A percentile compares a stretch with the other conserved stretches of the same genome.
phyloP scores from a whole-genome alignment of 2,329 filamentous ascomycete genomes.

The Dothistroma pini region DNA sequence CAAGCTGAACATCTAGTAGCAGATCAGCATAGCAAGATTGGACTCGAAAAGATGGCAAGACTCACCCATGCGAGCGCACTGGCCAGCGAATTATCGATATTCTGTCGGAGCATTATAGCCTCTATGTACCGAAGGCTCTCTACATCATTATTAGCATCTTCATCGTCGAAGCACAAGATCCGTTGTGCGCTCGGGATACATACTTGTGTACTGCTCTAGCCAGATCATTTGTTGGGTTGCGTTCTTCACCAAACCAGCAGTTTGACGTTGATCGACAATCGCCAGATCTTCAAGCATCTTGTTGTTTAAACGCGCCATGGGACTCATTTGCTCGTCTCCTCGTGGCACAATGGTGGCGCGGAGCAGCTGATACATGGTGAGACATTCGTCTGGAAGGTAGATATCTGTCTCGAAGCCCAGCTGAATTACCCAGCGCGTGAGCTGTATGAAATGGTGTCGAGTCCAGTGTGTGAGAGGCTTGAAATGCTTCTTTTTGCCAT shows the following conservation, averaged over 20 bases:
- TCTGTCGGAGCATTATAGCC: background rate
- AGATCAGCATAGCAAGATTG: constrained; percentile 30
- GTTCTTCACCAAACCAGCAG: background rate
- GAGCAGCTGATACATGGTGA: constrained; percentile 72
- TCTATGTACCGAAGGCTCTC: background rate
- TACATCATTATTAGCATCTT: background rate
- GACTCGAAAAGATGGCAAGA: background rate
- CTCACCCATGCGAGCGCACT: background rate
- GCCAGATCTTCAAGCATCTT: background rate
- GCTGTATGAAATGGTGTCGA: constrained; percentile 82
- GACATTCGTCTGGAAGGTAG: constrained; percentile 80
- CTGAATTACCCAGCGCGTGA: constrained; percentile 83
- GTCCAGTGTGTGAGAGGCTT: constrained; percentile 83
- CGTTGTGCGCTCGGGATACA: background rate
- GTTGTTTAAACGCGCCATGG: background rate
- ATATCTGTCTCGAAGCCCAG: constrained; percentile 92
- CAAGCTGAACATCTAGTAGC: constrained; percentile 57
- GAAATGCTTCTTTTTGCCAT: constrained; percentile 36
- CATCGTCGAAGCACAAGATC: background rate
- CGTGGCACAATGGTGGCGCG: background rate
- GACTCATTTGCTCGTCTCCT: background rate
- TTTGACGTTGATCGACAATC: background rate
- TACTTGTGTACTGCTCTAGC: background rate
- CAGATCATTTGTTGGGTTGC: background rate
- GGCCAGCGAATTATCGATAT: background rate